phyloP scores from a whole-genome alignment of 1,284 basidiomycete genomes.

The Apiotrichum laibachii region DNA sequence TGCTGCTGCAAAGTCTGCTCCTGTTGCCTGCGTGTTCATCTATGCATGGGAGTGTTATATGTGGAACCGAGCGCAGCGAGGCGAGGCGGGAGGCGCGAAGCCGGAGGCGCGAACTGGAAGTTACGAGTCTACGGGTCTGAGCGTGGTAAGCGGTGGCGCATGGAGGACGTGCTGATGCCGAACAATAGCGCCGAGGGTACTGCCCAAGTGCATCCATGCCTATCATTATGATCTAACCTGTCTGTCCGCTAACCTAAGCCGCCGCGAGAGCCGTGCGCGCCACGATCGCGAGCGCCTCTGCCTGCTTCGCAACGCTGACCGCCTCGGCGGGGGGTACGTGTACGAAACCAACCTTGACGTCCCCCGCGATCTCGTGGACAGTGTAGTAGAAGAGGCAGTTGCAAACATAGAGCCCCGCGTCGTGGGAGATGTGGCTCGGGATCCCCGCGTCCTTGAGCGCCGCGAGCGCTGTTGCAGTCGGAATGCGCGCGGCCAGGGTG shows the following conservation, averaged over 20 bases:
- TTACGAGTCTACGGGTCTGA: background rate
- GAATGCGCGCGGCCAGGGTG: slow-evolving; percentile 11
- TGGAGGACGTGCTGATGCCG: too few relatives aligned
- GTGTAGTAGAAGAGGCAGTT: slow-evolving; percentile 19
- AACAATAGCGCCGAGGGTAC: too few relatives aligned
- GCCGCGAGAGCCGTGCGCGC: slow-evolving; percentile 4
- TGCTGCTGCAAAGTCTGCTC: background rate
- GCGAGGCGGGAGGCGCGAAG: background rate
- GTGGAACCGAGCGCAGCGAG: too few relatives aligned
- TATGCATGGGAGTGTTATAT: slow-evolving; percentile 4
- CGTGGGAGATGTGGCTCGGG: slow-evolving; percentile 9
- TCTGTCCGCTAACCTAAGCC: background rate
- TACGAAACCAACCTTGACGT: slow-evolving; percentile 12
- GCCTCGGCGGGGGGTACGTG: slow-evolving; percentile 13
- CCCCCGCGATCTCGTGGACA: slow-evolving; percentile 3
- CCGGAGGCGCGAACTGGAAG: background rate
- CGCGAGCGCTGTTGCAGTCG: background rate
- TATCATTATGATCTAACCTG: too few relatives aligned
- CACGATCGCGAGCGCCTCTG: slow-evolving; percentile 14
- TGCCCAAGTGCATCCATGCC: too few relatives aligned
- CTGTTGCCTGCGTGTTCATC: slow-evolving; percentile 3
- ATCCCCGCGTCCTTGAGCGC: slow-evolving; percentile 9
- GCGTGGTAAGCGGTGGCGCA: too few relatives aligned
- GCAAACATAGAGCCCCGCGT: slow-evolving; percentile 22
- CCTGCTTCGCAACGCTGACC: slow-evolving; percentile 12